phyloP scores from a whole-genome alignment of 1,284 basidiomycete species.

The Rhodotorula sp. region DNA sequence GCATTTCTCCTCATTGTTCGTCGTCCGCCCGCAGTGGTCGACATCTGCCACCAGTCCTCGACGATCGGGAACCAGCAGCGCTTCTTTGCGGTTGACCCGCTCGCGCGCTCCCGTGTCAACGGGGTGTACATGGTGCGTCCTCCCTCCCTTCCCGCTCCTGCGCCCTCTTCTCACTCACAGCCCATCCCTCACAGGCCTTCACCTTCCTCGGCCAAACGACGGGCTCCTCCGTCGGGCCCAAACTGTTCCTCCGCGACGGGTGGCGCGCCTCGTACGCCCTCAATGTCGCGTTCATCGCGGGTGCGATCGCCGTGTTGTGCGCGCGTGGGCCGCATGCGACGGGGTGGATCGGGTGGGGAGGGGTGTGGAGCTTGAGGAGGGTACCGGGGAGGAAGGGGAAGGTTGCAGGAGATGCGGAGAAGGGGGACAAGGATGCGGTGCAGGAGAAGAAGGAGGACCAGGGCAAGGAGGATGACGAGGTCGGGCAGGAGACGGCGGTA shows the following conservation, averaged over 20 bases:
- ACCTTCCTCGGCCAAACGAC: constrained; percentile 17
- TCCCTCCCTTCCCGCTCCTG: background rate
- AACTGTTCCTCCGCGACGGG: constrained; percentile 20
- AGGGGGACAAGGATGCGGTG: background rate
- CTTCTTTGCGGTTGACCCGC: constrained; percentile 54
- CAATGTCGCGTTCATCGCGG: constrained; percentile 1
- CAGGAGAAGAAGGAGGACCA: background rate
- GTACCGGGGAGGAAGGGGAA: background rate
- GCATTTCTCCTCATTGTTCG: constrained; percentile 44
- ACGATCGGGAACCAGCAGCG: constrained; percentile 48
- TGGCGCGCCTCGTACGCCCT: constrained; percentile 25
- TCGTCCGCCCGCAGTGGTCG: constrained; percentile 48
- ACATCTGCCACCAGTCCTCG: constrained; percentile 57
- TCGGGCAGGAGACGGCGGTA: background rate
- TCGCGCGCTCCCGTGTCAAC: constrained; percentile 64
- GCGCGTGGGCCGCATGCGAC: constrained; percentile 7
- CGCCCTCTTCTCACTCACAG: background rate
- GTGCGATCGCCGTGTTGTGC: constrained; percentile 7
- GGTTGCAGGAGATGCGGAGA: background rate
- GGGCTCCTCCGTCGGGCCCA: constrained; percentile 16
- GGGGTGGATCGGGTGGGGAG: constrained; percentile 23
- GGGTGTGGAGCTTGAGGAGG: constrained; percentile 17
- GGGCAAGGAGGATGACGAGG: background rate
- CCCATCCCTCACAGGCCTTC: background rate
- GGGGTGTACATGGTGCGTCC: constrained; percentile 58